Base-by-base conservation (phyloP, 495 filamentous ascomycete genomes). In the Apiosordaria backusii region DNA sequence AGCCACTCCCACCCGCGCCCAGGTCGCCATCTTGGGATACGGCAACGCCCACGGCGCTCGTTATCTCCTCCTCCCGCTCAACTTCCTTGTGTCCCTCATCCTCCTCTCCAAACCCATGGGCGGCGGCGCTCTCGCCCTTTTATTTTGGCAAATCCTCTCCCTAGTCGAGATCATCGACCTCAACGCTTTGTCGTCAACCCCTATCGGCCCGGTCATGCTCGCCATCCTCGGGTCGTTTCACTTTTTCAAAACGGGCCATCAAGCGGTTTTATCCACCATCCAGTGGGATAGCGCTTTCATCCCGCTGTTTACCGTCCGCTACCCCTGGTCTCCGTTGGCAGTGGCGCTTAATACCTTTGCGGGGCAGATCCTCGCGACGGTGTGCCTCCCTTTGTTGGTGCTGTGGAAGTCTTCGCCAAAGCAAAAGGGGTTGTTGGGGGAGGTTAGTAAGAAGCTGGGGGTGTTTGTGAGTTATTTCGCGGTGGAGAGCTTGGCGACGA, bases 221-320 rank as follows among this genome's bases (percentile, higher is more conserved):
- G 96, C 87, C 50, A 77, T 97, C 18, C 83, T 99, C 1, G 96
- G 92, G 58, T 90, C 88, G 68, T 97, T 92, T 76, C 87, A 97
- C 80, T 99, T 89, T 82, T 99, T 99, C 87, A 97, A 94, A 71
- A 99, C 95, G 0, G 95, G 95, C 68, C 95, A 99, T 77, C 96
- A 98, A 77, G 94, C 94, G 18, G 89, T 88, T 0, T 85, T 97
- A 23, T 84, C 86, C 70, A 89, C 86, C 66, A 96, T 99, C 75
- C 96, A 99, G 71, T 99, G 95, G 95, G 93, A 98, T 77, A 83
- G 86, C n/a, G 94, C 92, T 23, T 99, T 98, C 82, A 90, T 99
- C 70, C 90, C 96, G 1, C 81, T 98, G 26, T 84, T 87, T 57
- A 86, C 87, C 2, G 86, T 98, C 72, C 84, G 85, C 68, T 97